Evolutionary conservation across 345 rosid genomes (phyloP).

Genomic region (Lepidium africanum): DNA sequence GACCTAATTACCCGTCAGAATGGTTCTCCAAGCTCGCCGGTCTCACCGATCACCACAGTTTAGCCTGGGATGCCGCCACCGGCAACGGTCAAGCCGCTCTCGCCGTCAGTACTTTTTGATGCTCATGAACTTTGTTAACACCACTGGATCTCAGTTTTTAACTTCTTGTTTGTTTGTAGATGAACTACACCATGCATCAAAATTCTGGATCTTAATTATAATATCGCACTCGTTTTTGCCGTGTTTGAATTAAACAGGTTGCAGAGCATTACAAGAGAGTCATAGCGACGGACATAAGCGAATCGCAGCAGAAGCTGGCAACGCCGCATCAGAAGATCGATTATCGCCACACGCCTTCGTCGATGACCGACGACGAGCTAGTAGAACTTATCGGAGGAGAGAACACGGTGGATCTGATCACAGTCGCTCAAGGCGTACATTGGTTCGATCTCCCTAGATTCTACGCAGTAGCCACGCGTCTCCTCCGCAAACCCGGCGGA

Average conservation of each 20-base stretch:
- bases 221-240: not conserved
- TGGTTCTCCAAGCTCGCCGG: slow-evolving; percentile 56
- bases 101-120: slow-evolving; percentile 29
- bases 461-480: slow-evolving; percentile 40
- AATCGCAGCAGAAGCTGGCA: slow-evolving; percentile 27
- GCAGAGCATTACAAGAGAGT: slow-evolving; percentile 29
- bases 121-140: not conserved
- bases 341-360: slow-evolving; percentile 15
- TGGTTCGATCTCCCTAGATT: slow-evolving; percentile 63
- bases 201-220: not conserved
- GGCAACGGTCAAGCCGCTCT: slow-evolving; percentile 71
- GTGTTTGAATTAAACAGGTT: slow-evolving; percentile 1
- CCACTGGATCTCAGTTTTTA: not conserved
- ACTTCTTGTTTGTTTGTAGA: not conserved
- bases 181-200: not conserved
- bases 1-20: slow-evolving; percentile 49
- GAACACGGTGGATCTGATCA: slow-evolving; percentile 35
- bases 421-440: slow-evolving; percentile 56
- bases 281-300: slow-evolving; percentile 27
- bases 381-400: slow-evolving; percentile 30
- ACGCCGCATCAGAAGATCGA: slow-evolving; percentile 19
- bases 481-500: slow-evolving; percentile 53
- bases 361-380: slow-evolving; percentile 27
- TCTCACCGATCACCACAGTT: slow-evolving; percentile 36
- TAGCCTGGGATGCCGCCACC: slow-evolving; percentile 69